Percentiles rank a stretch among this genome's conserved stretches.
Conservation (phyloP, 306 rosid species). For the Morella rubra region DNA sequence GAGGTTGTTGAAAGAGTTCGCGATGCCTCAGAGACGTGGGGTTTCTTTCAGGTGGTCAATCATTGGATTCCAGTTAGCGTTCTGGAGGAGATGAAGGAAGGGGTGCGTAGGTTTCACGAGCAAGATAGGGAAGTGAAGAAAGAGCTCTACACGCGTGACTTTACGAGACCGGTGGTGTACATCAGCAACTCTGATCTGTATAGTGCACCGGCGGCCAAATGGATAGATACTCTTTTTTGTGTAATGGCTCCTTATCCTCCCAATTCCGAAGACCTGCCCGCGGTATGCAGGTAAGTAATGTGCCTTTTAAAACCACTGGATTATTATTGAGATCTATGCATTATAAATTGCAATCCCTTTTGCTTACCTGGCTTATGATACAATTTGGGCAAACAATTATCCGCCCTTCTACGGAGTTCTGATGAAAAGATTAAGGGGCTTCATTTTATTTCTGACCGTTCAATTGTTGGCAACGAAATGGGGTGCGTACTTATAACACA, state of each 20-base stretch:
- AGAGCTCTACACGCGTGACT: conserved; percentile 30
- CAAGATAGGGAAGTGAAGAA: conserved; percentile 38
- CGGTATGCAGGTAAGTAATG: conserved; percentile 11
- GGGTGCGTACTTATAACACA: no score
- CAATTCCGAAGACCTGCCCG: conserved; percentile 22
- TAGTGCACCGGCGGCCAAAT: conserved; percentile 3
- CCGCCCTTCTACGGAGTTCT: no score
- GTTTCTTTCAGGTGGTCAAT: conserved; percentile 46
- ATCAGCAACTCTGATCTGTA: conserved; percentile 39
- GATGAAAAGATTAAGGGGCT: no score
- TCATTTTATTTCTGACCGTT: no score
- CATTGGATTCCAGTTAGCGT: conserved; percentile 38
- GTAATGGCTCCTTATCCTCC: conserved; percentile 13
- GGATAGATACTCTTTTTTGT: conserved; percentile 24
- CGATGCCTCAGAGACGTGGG: conserved; percentile 40
- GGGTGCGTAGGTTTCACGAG: conserved; percentile 35
- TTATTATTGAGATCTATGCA: no score
- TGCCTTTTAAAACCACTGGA: no score
- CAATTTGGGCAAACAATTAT: no score
- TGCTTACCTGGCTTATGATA: not conserved
- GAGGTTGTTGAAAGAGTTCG: conserved; percentile 21
- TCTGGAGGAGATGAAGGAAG: conserved; percentile 39
- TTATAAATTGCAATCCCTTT: no score
- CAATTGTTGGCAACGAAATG: no score
- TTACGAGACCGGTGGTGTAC: conserved; percentile 13